Base-by-base conservation (phyloP, 495 filamentous ascomycete genomes). In the Friedmanniomyces simplex region DNA sequence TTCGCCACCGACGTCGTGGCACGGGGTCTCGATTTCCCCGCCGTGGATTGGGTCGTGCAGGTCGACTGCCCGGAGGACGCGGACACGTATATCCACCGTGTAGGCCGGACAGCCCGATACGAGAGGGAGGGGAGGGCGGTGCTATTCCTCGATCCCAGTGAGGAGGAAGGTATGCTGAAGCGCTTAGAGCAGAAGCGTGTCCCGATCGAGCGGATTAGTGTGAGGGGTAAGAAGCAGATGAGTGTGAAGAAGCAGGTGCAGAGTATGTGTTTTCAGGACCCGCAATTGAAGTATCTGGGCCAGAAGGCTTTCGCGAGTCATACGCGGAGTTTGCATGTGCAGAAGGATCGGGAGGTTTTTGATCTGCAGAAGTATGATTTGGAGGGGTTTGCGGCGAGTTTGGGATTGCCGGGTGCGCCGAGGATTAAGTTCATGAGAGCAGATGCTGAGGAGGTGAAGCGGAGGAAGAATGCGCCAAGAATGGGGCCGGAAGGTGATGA, bases 21-120 rank as follows among this genome's bases (percentile, higher is more conserved):
- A 0, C 79, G 93, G 63, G 93, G 93, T 53, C 77, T 98, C 10
- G 93, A 98, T 68, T 96, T 98, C 68, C 93, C 93, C 0, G 88
- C 90, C 13, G 91, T 98, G 0, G 93, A 97, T 68, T 98, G 93
- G 90, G 93, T 98, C 11, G 84, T 97, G 46, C 93, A 98, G 66
- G 71, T 89, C 26, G 93, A 98, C 68, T 95, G 89, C 59, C 93
- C 93, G 0, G 93, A 98, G 71, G 93, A 98, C 70, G 86, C 86
- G 0, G 93, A 96, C 60, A 97, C 93, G 0, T 98, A 98, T 60
- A 98, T 98, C 60, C 93, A 98, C 69, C 84, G 93, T 51, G 94
- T 96, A 13, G 93, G 93, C 16, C 82, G 93, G 16, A 99, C 93
- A 24, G 93, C 93, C 1, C 81, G 93, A n/a, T 96, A 89, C 68